Evolutionary conservation across 2,329 filamentous ascomycete genomes (phyloP).

Genomic region (Periconia macrospinosa): DNA sequence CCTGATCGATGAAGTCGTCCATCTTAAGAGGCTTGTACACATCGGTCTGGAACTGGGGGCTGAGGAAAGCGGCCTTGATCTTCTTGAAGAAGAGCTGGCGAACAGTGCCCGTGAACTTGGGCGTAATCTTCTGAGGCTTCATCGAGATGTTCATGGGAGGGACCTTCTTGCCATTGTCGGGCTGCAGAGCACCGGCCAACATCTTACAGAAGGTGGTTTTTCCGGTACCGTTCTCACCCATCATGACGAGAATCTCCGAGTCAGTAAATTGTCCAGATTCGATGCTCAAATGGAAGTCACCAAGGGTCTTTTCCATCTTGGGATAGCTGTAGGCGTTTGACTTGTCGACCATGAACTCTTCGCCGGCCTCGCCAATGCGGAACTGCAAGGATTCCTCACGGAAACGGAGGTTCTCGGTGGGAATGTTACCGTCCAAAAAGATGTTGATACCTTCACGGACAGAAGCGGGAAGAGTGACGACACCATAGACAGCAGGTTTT

Average conservation of each 20-base stretch:
- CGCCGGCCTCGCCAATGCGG: slow-evolving; percentile 84
- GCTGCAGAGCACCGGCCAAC: slow-evolving; percentile 89
- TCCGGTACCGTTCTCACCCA: slow-evolving; percentile 99
- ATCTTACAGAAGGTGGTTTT: slow-evolving; percentile 99
- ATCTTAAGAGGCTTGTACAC: slow-evolving; percentile 99
- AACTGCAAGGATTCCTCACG: slow-evolving; percentile 95
- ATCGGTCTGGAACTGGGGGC: slow-evolving; percentile 98
- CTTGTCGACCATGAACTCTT: slow-evolving; percentile 85
- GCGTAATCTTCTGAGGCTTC: slow-evolving; percentile 99
- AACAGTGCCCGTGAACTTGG: slow-evolving; percentile 96
- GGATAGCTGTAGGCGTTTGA: slow-evolving; percentile 86
- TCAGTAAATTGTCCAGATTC: slow-evolving; percentile 89
- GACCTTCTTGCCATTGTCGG: slow-evolving; percentile 75
- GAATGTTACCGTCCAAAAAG: slow-evolving; percentile 97
- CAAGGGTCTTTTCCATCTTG: slow-evolving; percentile 88
- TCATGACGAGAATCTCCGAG: slow-evolving; percentile 99
- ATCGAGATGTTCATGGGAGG: slow-evolving; percentile 97
- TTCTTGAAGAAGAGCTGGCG: slow-evolving; percentile 99
- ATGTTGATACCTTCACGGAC: slow-evolving; percentile 99
- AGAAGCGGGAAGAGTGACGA: slow-evolving; percentile 91
- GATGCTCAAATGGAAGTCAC: slow-evolving; percentile 81
- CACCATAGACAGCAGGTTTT: slow-evolving; percentile 92
- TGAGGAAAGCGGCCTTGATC: slow-evolving; percentile 95
- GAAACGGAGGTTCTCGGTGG: slow-evolving; percentile 98
- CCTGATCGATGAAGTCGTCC: slow-evolving; percentile 98